Evolutionary conservation across 2,329 filamentous ascomycete genomes (phyloP), one percentile per base, ranked within the genome.

Genomic region (Botrytis squamosa): DNA sequence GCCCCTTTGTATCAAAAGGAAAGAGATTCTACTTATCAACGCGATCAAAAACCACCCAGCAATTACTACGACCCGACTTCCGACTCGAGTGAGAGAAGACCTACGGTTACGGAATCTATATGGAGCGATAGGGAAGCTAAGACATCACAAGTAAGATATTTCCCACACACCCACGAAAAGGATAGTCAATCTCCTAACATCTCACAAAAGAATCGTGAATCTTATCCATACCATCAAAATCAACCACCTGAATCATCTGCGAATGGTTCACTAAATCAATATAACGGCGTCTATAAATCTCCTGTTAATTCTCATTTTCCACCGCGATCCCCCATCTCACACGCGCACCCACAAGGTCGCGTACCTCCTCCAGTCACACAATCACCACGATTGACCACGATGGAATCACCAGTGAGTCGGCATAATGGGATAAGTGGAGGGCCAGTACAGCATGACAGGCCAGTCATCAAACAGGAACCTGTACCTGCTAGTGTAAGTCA

Each of bases 241-340:
- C 57, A 20, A 29, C 63, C 52, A 73, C 12, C 64, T n/a, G 64
- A 68, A 62, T 20, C 64, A 76, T 76, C 81, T 67, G 78, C 82
- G 36, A 79, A 81, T 75, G 86, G 88, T 74, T 82, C 81, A 72
- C 80, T 85, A 62, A 83, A 85, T 65, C 88, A 88, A 77, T 85
- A 85, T 80, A 86, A 85, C 83, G 82, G 83, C 75, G 81, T 80
- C 77, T 86, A 87, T 80, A 84, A 84, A 70, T 88, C 87, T 65
- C 86, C 87, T 52, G 82, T 84, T 57, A 80, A 82, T 71, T 79
- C 84, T 38, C 82, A 82, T 33, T 85, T 85, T 76, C 83, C 84
- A 65, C 83, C 86, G 38, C 84, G 84, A 71, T 89, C 87, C 73
- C 87, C 87, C 44, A 78, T 85, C 75, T 82, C 86, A 25, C 86